phyloP scores from a whole-genome alignment of 2,329 filamentous ascomycete genomes.

The Hypoxylon sp. region DNA sequence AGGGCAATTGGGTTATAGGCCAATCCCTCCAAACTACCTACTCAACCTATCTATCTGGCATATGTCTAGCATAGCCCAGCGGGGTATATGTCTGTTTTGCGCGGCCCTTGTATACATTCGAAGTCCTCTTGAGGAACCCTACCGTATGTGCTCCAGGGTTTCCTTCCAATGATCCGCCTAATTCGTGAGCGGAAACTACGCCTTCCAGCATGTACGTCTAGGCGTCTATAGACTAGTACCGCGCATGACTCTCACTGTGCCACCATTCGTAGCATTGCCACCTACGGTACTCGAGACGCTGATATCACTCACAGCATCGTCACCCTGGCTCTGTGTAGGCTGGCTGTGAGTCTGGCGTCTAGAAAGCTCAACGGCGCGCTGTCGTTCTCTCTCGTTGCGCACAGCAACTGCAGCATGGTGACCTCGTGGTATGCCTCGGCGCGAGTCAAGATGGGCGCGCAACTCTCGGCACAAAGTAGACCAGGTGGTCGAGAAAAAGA shows the following conservation, averaged over 20 bases:
- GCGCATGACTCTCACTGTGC: constrained; percentile 48
- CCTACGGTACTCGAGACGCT: constrained; percentile 26
- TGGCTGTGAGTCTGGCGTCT: constrained; percentile 20
- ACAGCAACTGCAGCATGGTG: constrained; percentile 49
- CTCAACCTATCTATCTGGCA: not conserved
- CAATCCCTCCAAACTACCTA: constrained; percentile 5
- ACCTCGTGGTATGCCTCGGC: constrained; percentile 50
- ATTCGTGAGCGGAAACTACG: not conserved
- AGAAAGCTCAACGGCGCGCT: constrained; percentile 47
- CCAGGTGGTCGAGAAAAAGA: constrained; percentile 79
- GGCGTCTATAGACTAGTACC: constrained; percentile 32
- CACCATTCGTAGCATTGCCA: constrained; percentile 25
- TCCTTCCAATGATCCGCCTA: not conserved
- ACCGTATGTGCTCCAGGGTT: not conserved
- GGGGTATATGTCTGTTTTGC: not conserved
- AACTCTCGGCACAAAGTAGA: constrained; percentile 57
- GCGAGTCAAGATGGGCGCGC: constrained; percentile 36
- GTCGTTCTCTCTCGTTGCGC: constrained; percentile 50
- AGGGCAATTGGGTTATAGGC: not conserved
- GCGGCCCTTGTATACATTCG: not conserved
- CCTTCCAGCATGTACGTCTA: not conserved
- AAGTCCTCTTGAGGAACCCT: not conserved
- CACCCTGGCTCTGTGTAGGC: constrained; percentile 4
- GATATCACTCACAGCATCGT: constrained; percentile 43
- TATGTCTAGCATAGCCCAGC: constrained; percentile 1